These are phyloP conservation scores for Trichocladium antarcticum DNA, from an alignment of 495 filamentous ascomycete genomes.

Conservation along the genomic window DNA sequence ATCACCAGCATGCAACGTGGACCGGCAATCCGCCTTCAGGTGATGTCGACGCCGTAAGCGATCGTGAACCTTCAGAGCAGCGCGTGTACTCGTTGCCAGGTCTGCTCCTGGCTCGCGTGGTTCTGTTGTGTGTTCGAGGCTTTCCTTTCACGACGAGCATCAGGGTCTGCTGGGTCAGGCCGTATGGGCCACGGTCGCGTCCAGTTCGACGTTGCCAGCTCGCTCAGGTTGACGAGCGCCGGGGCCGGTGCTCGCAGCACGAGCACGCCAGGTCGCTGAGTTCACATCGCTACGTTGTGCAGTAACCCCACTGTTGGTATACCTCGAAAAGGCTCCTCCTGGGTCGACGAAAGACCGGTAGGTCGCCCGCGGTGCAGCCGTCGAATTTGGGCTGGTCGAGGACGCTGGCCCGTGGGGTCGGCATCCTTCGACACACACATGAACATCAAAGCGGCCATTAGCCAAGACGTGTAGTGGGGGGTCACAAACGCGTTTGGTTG, in stretches of 20 bases:
- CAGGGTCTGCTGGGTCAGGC: neutral
- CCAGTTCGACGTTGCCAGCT: constrained; percentile 2
- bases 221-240: constrained; percentile 4
- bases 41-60: constrained; percentile 1
- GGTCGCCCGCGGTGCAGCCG: constrained; percentile 1
- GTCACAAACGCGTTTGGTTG: neutral
- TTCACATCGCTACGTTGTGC: neutral
- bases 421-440: constrained; percentile 1
- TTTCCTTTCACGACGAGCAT: constrained; percentile 4
- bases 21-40: constrained; percentile 5
- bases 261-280: constrained; percentile 4
- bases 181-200: constrained; percentile 2
- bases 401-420: constrained; percentile 1
- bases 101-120: constrained; percentile 1
- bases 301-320: neutral
- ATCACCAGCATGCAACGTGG: neutral
- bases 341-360: neutral
- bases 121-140: neutral
- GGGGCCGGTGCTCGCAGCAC: constrained; percentile 2
- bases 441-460: constrained; percentile 1
- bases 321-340: constrained; percentile 1
- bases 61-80: constrained; percentile 3
- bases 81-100: constrained; percentile 1
- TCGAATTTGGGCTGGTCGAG: neutral
- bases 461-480: neutral